A percentile compares a stretch with the other conserved stretches of the same genome.
Evolutionary conservation across 108 stramenopile species (phyloP).

Genomic region (Cyclotella choctawhatcheeana): DNA sequence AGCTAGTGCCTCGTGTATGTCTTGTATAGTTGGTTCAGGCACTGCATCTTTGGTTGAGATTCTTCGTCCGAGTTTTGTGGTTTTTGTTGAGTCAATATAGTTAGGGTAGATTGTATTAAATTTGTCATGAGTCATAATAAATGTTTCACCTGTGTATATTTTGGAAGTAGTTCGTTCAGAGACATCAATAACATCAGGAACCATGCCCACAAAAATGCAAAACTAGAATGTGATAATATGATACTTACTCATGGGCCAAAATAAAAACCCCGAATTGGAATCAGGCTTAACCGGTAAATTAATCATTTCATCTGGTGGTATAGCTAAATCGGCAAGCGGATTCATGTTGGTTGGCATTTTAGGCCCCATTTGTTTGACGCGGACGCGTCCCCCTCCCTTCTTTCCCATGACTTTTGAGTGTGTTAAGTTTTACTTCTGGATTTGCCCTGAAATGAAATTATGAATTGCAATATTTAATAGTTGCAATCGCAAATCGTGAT

Average conservation of each 20-base stretch:
- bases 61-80: slow-evolving; percentile 68
- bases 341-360: slow-evolving; percentile 57
- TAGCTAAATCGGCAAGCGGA: slow-evolving; percentile 56
- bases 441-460: too few species aligned
- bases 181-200: too few species aligned
- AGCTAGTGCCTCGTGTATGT: slow-evolving; percentile 75
- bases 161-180: not conserved
- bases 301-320: slow-evolving; percentile 77
- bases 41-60: slow-evolving; percentile 70
- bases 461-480: too few species aligned
- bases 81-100: slow-evolving; percentile 85
- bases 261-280: slow-evolving; percentile 61
- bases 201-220: too few species aligned
- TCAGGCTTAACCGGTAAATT: slow-evolving; percentile 68
- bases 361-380: slow-evolving; percentile 78
- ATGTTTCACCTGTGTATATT: slow-evolving; percentile 59
- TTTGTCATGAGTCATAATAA: slow-evolving; percentile 63
- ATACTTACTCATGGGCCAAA: slow-evolving; percentile 83
- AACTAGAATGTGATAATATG: too few species aligned
- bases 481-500: too few species aligned
- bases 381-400: slow-evolving; percentile 67
- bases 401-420: slow-evolving; percentile 57
- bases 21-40: slow-evolving; percentile 68
- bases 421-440: not conserved
- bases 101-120: slow-evolving; percentile 77